These are phyloP conservation scores for Isabelozyma heimii DNA, from an alignment of 805 yeast species.

Conservation along the genomic window DNA sequence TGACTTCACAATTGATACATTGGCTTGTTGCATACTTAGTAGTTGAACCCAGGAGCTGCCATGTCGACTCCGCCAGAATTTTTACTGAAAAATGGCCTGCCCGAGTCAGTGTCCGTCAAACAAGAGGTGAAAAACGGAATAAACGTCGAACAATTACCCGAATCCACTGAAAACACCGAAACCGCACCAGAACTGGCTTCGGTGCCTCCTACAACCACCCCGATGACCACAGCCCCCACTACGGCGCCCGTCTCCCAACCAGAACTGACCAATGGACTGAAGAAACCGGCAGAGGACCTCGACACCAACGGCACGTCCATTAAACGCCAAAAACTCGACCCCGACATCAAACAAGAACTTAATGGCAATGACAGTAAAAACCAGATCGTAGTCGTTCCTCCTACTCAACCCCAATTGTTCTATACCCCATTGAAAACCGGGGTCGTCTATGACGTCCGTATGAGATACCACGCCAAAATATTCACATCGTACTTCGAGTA, in stretches of 20 bases:
- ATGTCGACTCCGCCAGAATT: neutral
- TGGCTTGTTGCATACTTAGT: neutral
- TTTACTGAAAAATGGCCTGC: neutral
- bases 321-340: neutral
- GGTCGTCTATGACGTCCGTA: slow-evolving; percentile 90
- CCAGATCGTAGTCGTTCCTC: slow-evolving; percentile 47
- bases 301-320: neutral
- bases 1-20: neutral
- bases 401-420: slow-evolving; percentile 61
- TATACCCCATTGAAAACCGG: slow-evolving; percentile 86
- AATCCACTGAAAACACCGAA: neutral
- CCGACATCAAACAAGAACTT: neutral
- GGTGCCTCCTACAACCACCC: too few relatives aligned
- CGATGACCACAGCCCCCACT: neutral
- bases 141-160: neutral
- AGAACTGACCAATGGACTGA: neutral
- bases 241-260: neutral
- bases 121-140: neutral
- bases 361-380: neutral
- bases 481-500: slow-evolving; percentile 90
- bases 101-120: neutral
- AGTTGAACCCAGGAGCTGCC: neutral
- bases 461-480: slow-evolving; percentile 95
- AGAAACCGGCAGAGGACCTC: slow-evolving; percentile 1
- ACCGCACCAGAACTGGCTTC: neutral